Percentiles rank a stretch among this genome's conserved stretches.
These are phyloP conservation scores for Monosporozyma aerobia DNA, from an alignment of 805 yeast species.

Conservation along the genomic window DNA sequence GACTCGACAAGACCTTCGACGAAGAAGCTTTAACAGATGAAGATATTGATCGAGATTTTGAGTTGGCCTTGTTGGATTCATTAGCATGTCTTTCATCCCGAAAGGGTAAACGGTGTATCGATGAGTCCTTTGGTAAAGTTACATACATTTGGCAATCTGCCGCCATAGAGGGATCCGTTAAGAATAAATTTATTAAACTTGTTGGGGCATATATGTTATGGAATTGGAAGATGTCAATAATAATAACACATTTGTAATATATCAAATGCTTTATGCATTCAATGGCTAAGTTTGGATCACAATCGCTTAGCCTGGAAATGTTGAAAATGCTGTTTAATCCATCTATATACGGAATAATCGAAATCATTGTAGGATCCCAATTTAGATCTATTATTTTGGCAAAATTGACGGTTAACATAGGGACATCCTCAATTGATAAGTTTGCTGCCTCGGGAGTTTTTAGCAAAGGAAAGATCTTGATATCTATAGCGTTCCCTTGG, in stretches of 20 bases:
- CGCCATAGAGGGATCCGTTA: constrained; percentile 56
- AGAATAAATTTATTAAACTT: constrained; percentile 58
- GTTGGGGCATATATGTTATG: constrained; percentile 85
- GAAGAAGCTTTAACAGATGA: constrained; percentile 2
- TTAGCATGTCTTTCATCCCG: constrained; percentile 6
- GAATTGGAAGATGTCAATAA: constrained; percentile 84
- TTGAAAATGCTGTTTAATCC: constrained; percentile 77
- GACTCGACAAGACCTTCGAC: not conserved
- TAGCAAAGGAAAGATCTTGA: constrained; percentile 84
- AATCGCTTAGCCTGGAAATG: constrained; percentile 71
- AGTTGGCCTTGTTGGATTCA: not conserved
- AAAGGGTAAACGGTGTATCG: constrained; percentile 27
- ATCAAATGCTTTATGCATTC: constrained; percentile 86
- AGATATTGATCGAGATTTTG: constrained; percentile 2
- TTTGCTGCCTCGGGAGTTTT: constrained; percentile 66
- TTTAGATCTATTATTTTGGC: constrained; percentile 69
- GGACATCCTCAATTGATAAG: constrained; percentile 76
- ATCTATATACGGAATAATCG: constrained; percentile 74
- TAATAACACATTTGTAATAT: constrained; percentile 77
- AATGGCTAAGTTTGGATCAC: constrained; percentile 67
- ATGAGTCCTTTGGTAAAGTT: constrained; percentile 33
- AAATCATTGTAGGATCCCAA: constrained; percentile 96
- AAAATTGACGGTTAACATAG: constrained; percentile 76
- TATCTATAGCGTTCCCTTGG: constrained; percentile 80
- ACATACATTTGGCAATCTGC: constrained; percentile 83